These are phyloP conservation scores for Lentinula lateritia DNA, from an alignment of 768 basidiomycete species.

Conservation along the genomic window DNA sequence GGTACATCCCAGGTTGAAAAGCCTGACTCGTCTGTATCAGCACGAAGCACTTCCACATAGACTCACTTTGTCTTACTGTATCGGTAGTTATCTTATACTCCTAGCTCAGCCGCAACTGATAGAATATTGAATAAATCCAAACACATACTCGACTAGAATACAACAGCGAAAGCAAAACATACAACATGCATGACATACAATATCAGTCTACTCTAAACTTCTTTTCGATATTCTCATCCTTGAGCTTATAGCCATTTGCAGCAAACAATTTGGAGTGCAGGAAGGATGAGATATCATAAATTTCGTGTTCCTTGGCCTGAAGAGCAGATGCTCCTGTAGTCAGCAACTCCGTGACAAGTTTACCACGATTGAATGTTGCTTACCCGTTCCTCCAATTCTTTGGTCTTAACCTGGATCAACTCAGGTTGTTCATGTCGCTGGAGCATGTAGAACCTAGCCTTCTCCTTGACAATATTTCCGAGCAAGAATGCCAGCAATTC, in stretches of 20 bases:
- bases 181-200: conserved; percentile 3
- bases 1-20: neutral
- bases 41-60: neutral
- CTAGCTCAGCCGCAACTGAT: neutral
- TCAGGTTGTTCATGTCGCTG: conserved; percentile 76
- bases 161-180: conserved; percentile 12
- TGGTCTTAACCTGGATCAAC: conserved; percentile 64
- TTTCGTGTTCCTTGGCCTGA: conserved; percentile 95
- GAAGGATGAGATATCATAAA: conserved; percentile 87
- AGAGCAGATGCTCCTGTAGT: neutral
- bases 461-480: conserved; percentile 90
- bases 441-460: conserved; percentile 77
- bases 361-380: conserved; percentile 16
- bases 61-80: neutral
- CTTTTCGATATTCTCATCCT: conserved; percentile 67
- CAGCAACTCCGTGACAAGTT: neutral
- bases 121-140: conserved; percentile 11
- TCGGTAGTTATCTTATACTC: neutral
- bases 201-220: conserved; percentile 46
- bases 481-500: conserved; percentile 93
- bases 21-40: neutral
- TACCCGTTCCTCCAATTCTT: conserved; percentile 86
- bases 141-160: neutral
- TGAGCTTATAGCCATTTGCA: conserved; percentile 83
- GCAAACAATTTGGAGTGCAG: conserved; percentile 77